phyloP scores from a whole-genome alignment of 2,329 filamentous ascomycete genomes.

The Aspergillus aculeatus region DNA sequence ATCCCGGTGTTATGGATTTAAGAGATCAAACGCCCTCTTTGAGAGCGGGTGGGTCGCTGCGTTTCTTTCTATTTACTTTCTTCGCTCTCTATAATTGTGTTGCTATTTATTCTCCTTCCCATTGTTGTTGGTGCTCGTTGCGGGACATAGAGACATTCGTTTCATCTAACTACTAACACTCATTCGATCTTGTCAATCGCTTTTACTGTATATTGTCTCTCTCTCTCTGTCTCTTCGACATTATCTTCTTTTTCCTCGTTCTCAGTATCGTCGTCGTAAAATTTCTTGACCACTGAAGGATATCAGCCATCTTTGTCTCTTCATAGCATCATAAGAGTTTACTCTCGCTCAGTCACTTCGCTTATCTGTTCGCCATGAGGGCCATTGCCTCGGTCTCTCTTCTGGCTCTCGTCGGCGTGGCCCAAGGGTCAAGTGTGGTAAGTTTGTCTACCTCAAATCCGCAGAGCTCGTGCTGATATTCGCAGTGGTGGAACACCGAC shows the following conservation, averaged over 20 bases:
- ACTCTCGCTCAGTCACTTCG: constrained; percentile 22
- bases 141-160: constrained; percentile 8
- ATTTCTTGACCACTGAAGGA: not conserved
- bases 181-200: constrained; percentile 17
- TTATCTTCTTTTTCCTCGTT: not conserved
- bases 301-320: not conserved
- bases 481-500: constrained; percentile 51
- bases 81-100: not conserved
- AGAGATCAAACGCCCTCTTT: not conserved
- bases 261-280: not conserved
- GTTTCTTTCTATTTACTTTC: not conserved
- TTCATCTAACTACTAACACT: constrained; percentile 28
- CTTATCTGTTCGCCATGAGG: constrained; percentile 26
- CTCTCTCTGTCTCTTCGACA: constrained; percentile 8
- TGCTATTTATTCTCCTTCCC: constrained; percentile 3
- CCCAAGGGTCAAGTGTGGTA: constrained; percentile 46
- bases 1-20: not conserved
- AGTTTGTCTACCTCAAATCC: constrained; percentile 23
- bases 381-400: constrained; percentile 23
- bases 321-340: not conserved
- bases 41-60: not conserved
- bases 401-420: constrained; percentile 46
- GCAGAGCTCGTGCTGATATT: constrained; percentile 2
- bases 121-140: constrained; percentile 8
- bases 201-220: not conserved